Evolutionary conservation across 345 rosid species (phyloP).

Genomic region (Clausena lansium): DNA sequence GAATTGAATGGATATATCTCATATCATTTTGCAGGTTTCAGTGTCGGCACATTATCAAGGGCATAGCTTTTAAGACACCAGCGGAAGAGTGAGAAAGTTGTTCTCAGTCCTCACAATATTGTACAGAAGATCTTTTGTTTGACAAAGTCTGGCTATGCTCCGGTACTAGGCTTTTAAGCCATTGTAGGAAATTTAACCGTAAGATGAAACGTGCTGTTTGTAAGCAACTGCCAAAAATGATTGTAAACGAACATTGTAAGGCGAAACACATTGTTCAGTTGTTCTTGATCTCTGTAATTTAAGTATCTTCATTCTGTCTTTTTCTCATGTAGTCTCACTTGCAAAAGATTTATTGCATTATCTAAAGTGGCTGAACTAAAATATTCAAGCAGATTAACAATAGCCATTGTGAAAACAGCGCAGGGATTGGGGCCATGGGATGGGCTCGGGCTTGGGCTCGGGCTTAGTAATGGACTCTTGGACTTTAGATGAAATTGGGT

Average conservation of each 20-base stretch:
- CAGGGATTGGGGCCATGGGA: too few species aligned
- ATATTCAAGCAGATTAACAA: not conserved
- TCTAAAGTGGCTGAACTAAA: not conserved
- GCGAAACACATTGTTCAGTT: not conserved
- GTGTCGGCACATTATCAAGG: constrained; percentile 78
- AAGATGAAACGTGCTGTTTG: not conserved
- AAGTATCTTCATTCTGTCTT: not conserved
- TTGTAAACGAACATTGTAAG: not conserved
- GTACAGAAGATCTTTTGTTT: not conserved
- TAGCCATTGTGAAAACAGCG: not conserved
- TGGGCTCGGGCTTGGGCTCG: not conserved
- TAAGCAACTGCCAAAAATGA: not conserved
- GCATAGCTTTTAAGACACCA: constrained; percentile 52
- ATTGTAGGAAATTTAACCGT: not conserved
- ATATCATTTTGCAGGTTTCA: constrained; percentile 56
- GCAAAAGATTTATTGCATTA: not conserved
- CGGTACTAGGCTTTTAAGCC: not conserved
- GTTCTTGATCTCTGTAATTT: not conserved
- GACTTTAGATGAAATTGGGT: not conserved
- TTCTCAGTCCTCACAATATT: not conserved
- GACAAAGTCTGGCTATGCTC: not conserved
- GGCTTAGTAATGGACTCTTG: not conserved
- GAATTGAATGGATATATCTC: not conserved
- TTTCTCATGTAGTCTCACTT: not conserved
- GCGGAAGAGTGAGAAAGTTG: constrained; percentile 48